These are phyloP conservation scores for Albizia julibrissin DNA, from an alignment of 306 rosid genomes.

Conservation along the genomic window DNA sequence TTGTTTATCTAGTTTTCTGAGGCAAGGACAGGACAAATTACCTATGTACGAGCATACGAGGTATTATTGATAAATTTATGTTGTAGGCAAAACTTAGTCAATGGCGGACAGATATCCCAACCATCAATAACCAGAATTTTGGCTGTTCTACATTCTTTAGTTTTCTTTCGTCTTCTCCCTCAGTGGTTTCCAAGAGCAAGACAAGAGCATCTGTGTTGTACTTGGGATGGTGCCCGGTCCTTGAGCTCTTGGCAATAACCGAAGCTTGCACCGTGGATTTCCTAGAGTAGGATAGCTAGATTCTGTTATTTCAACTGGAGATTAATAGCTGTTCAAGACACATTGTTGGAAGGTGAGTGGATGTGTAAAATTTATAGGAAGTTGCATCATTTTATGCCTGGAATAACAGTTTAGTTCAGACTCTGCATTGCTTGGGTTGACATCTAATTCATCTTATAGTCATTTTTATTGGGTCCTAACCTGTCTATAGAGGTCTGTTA, in stretches of 20 bases:
- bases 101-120: not conserved
- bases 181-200: not conserved
- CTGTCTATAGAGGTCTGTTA: not conserved
- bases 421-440: not conserved
- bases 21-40: constrained; percentile 10
- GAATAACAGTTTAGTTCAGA: not conserved
- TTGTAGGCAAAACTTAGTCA: not conserved
- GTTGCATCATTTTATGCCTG: not conserved
- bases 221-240: not conserved
- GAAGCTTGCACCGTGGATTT: not conserved
- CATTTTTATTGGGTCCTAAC: not conserved
- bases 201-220: not conserved
- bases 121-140: not conserved
- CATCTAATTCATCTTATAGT: not conserved
- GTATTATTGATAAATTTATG: not conserved
- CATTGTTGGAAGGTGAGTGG: not conserved
- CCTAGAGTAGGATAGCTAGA: not conserved
- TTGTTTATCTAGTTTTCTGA: not conserved
- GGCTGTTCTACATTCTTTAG: not conserved
- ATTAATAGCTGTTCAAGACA: not conserved
- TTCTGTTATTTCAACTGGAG: not conserved
- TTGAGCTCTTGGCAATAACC: not conserved
- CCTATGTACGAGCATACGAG: not conserved
- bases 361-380: not conserved
- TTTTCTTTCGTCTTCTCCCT: not conserved